A percentile compares a stretch with the other conserved stretches of the same genome.
Evolutionary conservation across 2,329 filamentous ascomycete genomes (phyloP).

Genomic region (Elsinoe fawcettii): DNA sequence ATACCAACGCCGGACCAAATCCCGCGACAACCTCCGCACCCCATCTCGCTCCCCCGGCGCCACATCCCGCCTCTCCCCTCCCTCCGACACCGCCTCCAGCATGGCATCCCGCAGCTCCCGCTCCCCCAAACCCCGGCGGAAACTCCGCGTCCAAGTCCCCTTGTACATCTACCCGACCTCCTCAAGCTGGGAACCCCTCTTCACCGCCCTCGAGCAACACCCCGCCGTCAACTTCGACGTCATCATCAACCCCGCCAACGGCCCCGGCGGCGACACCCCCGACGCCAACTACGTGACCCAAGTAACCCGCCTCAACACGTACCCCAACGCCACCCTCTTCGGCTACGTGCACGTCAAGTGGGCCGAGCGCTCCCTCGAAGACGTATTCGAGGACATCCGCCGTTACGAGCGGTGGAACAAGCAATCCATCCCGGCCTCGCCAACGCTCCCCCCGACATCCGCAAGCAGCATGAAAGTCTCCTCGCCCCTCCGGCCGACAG

Average conservation of each 20-base stretch:
- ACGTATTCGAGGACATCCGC: conserved; percentile 20
- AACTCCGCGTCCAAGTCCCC: conserved; percentile 22
- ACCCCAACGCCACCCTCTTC: conserved; percentile 24
- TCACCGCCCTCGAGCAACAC: conserved; percentile 18
- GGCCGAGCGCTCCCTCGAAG: conserved; percentile 21
- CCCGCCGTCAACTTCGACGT: conserved; percentile 18
- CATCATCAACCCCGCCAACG: conserved; percentile 19
- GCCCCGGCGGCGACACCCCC: conserved; percentile 20
- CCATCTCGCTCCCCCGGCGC: not conserved
- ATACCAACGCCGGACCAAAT: not conserved
- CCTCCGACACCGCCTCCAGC: not conserved
- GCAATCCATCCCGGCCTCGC: conserved; percentile 2
- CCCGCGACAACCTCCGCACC: not conserved
- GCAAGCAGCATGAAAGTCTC: conserved; percentile 1
- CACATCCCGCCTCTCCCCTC: conserved; percentile 8
- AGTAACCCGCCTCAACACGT: conserved; percentile 22
- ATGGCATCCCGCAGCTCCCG: not conserved
- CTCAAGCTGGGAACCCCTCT: conserved; percentile 23
- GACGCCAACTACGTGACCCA: conserved; percentile 23
- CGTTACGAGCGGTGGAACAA: conserved; percentile 20
- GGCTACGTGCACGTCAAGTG: conserved; percentile 27
- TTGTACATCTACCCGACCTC: conserved; percentile 27
- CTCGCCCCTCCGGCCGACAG: not conserved
- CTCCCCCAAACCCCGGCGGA: conserved; percentile 2
- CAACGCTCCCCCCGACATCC: conserved; percentile 16